phyloP scores from a whole-genome alignment of 2,329 filamentous ascomycete species.

The Myrmaecium sp. region DNA sequence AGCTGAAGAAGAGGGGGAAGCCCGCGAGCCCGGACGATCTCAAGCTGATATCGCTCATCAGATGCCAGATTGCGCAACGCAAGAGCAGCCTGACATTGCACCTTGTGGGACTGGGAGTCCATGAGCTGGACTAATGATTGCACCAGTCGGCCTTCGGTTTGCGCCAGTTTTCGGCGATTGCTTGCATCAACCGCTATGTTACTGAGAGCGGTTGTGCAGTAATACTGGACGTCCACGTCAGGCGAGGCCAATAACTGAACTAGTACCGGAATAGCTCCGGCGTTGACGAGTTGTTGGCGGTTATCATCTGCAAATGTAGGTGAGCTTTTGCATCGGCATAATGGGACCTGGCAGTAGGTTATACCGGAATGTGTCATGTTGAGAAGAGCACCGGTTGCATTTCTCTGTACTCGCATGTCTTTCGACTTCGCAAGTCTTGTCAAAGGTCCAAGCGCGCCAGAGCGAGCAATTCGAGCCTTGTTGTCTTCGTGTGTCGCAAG shows the following conservation, averaged over 20 bases:
- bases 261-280: slow-evolving; percentile 91
- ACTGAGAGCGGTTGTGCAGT: slow-evolving; percentile 94
- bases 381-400: slow-evolving; percentile 85
- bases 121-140: slow-evolving; percentile 90
- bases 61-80: slow-evolving; percentile 90
- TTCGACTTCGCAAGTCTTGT: slow-evolving; percentile 90
- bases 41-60: slow-evolving; percentile 95
- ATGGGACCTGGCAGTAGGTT: slow-evolving; percentile 8
- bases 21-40: slow-evolving; percentile 82
- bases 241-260: slow-evolving; percentile 84
- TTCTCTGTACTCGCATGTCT: slow-evolving; percentile 95
- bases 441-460: slow-evolving; percentile 77
- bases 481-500: slow-evolving; percentile 97
- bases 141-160: slow-evolving; percentile 79
- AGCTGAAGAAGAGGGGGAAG: slow-evolving; percentile 73
- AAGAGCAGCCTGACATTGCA: slow-evolving; percentile 91
- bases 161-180: slow-evolving; percentile 79
- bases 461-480: slow-evolving; percentile 95
- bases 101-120: slow-evolving; percentile 93
- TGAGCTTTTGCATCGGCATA: slow-evolving; percentile 2
- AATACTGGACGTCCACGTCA: slow-evolving; percentile 97
- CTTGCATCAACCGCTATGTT: slow-evolving; percentile 92
- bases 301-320: slow-evolving; percentile 59
- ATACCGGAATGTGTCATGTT: slow-evolving; percentile 99
- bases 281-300: slow-evolving; percentile 89